These are phyloP conservation scores for Boletellus deceptivus DNA, from an alignment of 1,284 basidiomycete genomes.

Conservation along the genomic window DNA sequence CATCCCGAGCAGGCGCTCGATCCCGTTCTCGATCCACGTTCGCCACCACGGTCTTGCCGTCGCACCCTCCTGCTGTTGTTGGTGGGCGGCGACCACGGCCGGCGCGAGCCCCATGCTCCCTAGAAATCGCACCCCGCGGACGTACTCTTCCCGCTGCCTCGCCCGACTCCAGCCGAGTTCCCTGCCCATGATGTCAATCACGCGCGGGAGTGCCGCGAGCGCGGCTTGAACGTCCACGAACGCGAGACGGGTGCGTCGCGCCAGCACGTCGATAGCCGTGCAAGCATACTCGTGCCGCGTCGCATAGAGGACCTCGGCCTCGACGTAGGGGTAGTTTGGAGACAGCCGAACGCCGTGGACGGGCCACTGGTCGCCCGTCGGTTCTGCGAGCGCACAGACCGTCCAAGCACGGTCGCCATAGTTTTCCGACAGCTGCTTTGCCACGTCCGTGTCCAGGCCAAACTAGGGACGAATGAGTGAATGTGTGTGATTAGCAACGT, in stretches of 20 bases:
- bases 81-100: constrained; percentile 3
- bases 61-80: background rate
- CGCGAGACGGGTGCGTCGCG: constrained; percentile 85
- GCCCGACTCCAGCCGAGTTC: constrained; percentile 77
- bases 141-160: constrained; percentile 61
- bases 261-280: constrained; percentile 89
- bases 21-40: constrained; percentile 30
- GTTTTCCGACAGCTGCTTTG: constrained; percentile 88
- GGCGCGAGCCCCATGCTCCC: constrained; percentile 73
- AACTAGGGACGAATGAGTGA: constrained; percentile 45
- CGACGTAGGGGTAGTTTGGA: constrained; percentile 84
- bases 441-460: constrained; percentile 89
- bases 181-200: constrained; percentile 89
- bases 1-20: constrained; percentile 26
- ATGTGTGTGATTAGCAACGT: background rate
- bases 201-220: constrained; percentile 79
- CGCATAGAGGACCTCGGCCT: constrained; percentile 93
- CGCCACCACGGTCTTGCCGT: background rate
- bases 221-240: constrained; percentile 93
- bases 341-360: constrained; percentile 80
- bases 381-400: constrained; percentile 79
- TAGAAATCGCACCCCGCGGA: constrained; percentile 63
- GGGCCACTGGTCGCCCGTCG: constrained; percentile 82
- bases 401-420: constrained; percentile 98
- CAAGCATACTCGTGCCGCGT: constrained; percentile 89